phyloP scores from a whole-genome alignment of 306 rosid species.

The Inga laurina region DNA sequence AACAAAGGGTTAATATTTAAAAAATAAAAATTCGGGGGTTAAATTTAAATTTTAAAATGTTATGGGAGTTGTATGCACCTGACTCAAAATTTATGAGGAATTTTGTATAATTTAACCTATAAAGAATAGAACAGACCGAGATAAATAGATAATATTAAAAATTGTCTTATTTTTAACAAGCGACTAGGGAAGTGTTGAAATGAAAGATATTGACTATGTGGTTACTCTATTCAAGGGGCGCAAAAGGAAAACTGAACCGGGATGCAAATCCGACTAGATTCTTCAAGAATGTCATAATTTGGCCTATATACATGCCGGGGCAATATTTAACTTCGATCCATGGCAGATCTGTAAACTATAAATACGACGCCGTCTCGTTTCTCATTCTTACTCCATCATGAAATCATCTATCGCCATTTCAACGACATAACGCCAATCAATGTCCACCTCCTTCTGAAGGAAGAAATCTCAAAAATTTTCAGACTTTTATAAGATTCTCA shows the following conservation, averaged over 20 bases:
- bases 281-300: constrained; percentile 10
- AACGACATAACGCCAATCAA: constrained; percentile 25
- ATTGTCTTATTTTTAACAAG: not conserved
- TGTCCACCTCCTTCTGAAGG: not conserved
- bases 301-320: constrained; percentile 41
- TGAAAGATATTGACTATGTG: not conserved
- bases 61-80: too few relatives aligned
- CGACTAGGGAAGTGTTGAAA: not conserved
- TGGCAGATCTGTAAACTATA: constrained; percentile 23
- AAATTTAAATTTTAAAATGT: too few relatives aligned
- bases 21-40: too few relatives aligned
- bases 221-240: not conserved
- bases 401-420: constrained; percentile 49
- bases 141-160: not conserved
- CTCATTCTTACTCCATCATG: constrained; percentile 34
- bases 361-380: constrained; percentile 39
- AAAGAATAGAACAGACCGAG: not conserved
- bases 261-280: constrained; percentile 29
- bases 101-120: too few relatives aligned
- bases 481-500: not conserved
- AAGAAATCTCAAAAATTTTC: not conserved
- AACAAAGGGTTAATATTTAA: too few relatives aligned
- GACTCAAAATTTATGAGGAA: too few relatives aligned
- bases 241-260: constrained; percentile 9
- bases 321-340: not conserved